Percentiles rank a stretch among this genome's conserved stretches.
phyloP scores from a whole-genome alignment of 2,329 filamentous ascomycete genomes.

The Diplodia seriata region DNA sequence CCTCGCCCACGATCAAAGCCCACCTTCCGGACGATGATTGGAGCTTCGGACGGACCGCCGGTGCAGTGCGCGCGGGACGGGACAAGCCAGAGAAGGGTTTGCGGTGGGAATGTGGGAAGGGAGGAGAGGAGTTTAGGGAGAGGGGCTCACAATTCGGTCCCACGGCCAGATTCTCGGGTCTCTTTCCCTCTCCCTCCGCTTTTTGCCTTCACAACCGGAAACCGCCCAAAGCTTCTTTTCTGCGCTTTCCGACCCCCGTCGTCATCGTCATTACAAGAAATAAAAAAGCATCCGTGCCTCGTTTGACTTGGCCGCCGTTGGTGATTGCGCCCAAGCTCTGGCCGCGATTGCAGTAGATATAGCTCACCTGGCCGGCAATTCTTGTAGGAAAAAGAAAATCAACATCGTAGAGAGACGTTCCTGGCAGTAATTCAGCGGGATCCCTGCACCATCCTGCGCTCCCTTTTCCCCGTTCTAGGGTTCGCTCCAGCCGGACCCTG shows the following conservation, averaged over 20 bases:
- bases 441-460: neutral
- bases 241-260: neutral
- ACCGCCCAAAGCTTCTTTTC: slow-evolving; percentile 11
- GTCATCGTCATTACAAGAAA: slow-evolving; percentile 1
- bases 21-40: slow-evolving; percentile 4
- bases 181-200: neutral
- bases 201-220: slow-evolving; percentile 3
- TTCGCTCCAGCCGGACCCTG: neutral
- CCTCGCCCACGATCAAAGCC: slow-evolving; percentile 4
- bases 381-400: neutral
- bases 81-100: neutral
- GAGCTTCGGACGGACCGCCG: neutral
- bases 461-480: neutral
- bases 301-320: neutral
- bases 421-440: neutral
- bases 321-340: slow-evolving; percentile 6
- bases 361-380: slow-evolving; percentile 10
- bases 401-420: neutral
- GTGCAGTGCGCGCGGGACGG: slow-evolving; percentile 1
- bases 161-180: slow-evolving; percentile 18
- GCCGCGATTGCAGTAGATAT: neutral
- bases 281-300: slow-evolving; percentile 15
- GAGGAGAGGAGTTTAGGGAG: neutral
- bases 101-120: neutral
- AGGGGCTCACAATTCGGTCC: slow-evolving; percentile 1